Conservation (phyloP, 805 yeast species). For the Monosporozyma servazzii region DNA sequence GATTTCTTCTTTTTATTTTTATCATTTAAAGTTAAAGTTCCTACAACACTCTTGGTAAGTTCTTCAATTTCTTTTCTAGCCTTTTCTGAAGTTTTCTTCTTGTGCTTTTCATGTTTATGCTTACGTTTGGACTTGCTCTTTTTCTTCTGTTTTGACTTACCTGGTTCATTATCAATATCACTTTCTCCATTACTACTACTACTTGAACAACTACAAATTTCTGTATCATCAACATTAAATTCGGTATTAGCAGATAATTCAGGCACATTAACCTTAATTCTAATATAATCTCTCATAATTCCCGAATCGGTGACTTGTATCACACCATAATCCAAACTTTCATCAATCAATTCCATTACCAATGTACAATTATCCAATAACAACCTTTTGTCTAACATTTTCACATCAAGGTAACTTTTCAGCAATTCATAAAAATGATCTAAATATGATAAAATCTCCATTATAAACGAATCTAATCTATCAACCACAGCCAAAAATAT, state of each 20-base stretch:
- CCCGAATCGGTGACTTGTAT: conserved; percentile 77
- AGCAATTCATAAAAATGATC: conserved; percentile 21
- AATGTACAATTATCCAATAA: conserved; percentile 65
- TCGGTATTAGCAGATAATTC: conserved; percentile 9
- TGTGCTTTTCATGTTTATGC: conserved; percentile 1
- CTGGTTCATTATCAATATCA: conserved; percentile 1
- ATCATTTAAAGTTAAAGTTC: conserved; percentile 1
- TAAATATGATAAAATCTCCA: conserved; percentile 19
- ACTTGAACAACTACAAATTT: background rate
- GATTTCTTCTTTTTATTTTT: conserved; percentile 1
- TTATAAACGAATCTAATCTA: conserved; percentile 6
- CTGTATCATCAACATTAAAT: background rate
- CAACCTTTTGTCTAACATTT: conserved; percentile 43
- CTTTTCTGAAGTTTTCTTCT: background rate
- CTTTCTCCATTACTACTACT: background rate
- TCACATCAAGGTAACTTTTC: conserved; percentile 18
- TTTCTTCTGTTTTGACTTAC: background rate
- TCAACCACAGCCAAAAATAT: conserved; percentile 19
- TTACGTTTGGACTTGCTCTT: conserved; percentile 1
- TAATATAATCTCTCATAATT: conserved; percentile 68
- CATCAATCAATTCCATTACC: conserved; percentile 77
- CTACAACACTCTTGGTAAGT: conserved; percentile 7
- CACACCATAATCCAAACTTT: conserved; percentile 82
- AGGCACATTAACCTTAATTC: conserved; percentile 41
- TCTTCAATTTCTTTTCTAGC: conserved; percentile 5